phyloP scores from a whole-genome alignment of 495 filamentous ascomycete genomes.

The Penicillium dipodomyicola region DNA sequence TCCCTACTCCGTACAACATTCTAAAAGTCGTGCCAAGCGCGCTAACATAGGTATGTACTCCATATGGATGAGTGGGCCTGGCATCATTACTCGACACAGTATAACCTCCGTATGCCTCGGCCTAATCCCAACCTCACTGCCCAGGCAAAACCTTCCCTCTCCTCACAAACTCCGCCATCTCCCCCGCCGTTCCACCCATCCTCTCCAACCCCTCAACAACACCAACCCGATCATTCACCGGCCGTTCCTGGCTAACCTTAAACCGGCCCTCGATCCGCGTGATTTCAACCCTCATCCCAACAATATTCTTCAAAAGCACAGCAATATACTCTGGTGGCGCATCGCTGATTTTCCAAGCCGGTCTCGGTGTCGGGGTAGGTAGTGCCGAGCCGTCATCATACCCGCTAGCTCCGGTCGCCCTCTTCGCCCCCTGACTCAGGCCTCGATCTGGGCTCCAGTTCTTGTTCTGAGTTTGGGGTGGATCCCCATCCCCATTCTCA shows the following conservation, averaged over 20 bases:
- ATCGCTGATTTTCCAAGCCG: slow-evolving; percentile 47
- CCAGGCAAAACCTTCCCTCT: slow-evolving; percentile 7
- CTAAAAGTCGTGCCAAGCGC: background rate
- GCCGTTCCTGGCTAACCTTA: slow-evolving; percentile 56
- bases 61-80: background rate
- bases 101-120: background rate
- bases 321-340: slow-evolving; percentile 47
- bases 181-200: slow-evolving; percentile 13
- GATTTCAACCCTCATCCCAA: slow-evolving; percentile 49
- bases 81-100: background rate
- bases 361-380: background rate
- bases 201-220: slow-evolving; percentile 47
- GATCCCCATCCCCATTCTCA: background rate
- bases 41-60: background rate
- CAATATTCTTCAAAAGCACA: slow-evolving; percentile 48
- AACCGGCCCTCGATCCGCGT: slow-evolving; percentile 48
- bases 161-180: slow-evolving; percentile 24
- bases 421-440: background rate
- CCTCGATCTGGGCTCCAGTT: background rate
- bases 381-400: slow-evolving; percentile 12
- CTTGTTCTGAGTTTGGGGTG: background rate
- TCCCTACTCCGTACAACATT: background rate
- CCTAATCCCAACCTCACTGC: background rate
- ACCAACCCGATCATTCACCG: slow-evolving; percentile 41
- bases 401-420: background rate